Evolutionary conservation across 306 rosid species (phyloP).

Genomic region (Trichosanthes truncata): DNA sequence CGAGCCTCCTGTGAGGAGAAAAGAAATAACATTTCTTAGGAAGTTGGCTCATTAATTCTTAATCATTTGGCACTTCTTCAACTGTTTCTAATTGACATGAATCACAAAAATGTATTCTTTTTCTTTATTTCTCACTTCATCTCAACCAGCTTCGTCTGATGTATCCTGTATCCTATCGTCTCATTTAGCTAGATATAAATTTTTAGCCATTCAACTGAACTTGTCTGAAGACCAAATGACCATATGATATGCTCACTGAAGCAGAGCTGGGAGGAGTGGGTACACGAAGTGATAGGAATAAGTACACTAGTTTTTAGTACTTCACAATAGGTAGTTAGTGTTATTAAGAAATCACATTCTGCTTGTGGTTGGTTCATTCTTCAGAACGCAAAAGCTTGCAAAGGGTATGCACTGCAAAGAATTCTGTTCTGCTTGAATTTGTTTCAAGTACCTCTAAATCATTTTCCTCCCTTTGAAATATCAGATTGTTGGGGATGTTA

Average conservation of each 20-base stretch:
- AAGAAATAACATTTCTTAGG: background rate
- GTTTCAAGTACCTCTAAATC: background rate
- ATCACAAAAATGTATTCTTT: background rate
- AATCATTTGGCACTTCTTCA: background rate
- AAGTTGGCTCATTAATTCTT: background rate
- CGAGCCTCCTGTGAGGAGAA: background rate
- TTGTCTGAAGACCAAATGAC: background rate
- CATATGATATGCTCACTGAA: background rate
- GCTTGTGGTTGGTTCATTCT: background rate
- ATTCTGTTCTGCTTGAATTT: background rate
- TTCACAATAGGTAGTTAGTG: background rate
- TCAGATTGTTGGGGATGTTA: constrained; percentile 83
- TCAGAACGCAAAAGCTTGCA: background rate
- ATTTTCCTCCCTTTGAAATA: background rate
- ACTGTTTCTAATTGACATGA: background rate
- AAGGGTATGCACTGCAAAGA: background rate
- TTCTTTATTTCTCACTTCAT: background rate
- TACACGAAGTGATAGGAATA: background rate
- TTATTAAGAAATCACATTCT: background rate
- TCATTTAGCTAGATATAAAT: background rate
- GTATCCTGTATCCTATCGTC: background rate
- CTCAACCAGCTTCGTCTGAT: background rate
- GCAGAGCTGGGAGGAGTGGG: background rate
- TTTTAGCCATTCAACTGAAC: background rate
- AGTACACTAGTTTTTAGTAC: background rate